Percentiles rank a stretch among this genome's conserved stretches.
These are phyloP conservation scores for Eimeria zaria DNA, from an alignment of 169 alveolate genomes.

Conservation along the genomic window DNA sequence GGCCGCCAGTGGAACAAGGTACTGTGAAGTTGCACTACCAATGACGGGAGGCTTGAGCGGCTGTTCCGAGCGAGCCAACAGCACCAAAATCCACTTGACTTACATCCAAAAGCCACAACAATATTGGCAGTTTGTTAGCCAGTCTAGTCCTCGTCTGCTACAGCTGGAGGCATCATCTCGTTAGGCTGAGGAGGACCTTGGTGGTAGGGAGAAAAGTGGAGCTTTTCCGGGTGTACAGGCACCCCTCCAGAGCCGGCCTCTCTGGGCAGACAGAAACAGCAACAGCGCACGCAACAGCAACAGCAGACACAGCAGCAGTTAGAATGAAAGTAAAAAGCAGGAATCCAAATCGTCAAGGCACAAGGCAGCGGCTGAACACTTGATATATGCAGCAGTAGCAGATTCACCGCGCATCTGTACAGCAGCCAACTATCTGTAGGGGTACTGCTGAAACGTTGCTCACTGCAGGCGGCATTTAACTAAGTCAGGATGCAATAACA, in stretches of 20 bases:
- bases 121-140: not conserved
- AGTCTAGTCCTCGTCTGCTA: conserved; percentile 47
- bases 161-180: conserved; percentile 65
- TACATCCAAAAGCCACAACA: not conserved
- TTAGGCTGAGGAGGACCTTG: conserved; percentile 72
- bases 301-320: not conserved
- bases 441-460: not conserved
- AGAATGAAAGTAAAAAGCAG: not conserved
- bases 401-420: not conserved
- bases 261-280: conserved; percentile 33
- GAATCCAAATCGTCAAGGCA: not conserved
- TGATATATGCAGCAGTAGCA: not conserved
- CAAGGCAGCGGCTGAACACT: not conserved
- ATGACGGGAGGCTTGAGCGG: not conserved
- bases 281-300: not conserved
- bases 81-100: not conserved
- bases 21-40: not conserved
- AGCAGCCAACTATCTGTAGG: not conserved
- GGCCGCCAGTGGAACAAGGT: not conserved
- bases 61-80: not conserved
- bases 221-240: conserved; percentile 78
- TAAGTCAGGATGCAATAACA: conserved; percentile 83
- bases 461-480: conserved; percentile 66
- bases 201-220: conserved; percentile 64
- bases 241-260: conserved; percentile 84